Percentiles rank a stretch among this genome's conserved stretches.
Conservation (phyloP, 352 stramenopile species). For the Poterioochromonas sp. region DNA sequence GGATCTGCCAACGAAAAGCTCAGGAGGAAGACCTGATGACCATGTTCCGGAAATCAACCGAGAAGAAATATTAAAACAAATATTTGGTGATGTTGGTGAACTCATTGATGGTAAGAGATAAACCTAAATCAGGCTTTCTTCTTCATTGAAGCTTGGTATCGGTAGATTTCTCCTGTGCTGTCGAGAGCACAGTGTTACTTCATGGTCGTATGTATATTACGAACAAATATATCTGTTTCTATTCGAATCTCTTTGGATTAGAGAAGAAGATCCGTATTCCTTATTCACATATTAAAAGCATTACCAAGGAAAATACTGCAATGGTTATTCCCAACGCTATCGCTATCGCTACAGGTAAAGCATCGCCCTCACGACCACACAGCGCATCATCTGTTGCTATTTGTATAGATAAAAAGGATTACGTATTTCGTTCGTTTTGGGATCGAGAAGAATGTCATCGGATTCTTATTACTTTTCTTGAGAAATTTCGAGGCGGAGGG, state of each 20-base stretch:
- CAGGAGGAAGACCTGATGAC: too few relatives aligned
- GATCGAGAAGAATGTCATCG: conserved; percentile 22
- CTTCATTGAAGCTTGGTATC: not conserved
- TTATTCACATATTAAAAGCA: conserved; percentile 17
- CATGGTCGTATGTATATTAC: conserved; percentile 28
- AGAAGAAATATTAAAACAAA: conserved; percentile 20
- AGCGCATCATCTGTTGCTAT: not conserved
- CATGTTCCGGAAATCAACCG: not conserved
- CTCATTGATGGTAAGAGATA: conserved; percentile 12
- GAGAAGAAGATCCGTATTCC: conserved; percentile 33
- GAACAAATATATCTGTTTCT: conserved; percentile 25
- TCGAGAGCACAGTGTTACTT: conserved; percentile 21
- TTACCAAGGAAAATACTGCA: conserved; percentile 20
- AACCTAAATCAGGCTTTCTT: not conserved
- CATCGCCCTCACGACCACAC: too few relatives aligned
- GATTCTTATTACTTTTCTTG: not conserved
- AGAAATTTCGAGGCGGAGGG: not conserved
- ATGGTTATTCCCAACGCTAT: conserved; percentile 30
- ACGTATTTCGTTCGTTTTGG: conserved; percentile 32
- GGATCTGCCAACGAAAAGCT: too few relatives aligned
- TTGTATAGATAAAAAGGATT: conserved; percentile 14
- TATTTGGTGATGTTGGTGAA: conserved; percentile 26
- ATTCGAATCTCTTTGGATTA: conserved; percentile 30
- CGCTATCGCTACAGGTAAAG: conserved; percentile 2
- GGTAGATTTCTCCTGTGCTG: conserved; percentile 24